Evolutionary conservation across 2,329 filamentous ascomycete genomes (phyloP).

Genomic region (Parasarocladium wereldwijsianum): DNA sequence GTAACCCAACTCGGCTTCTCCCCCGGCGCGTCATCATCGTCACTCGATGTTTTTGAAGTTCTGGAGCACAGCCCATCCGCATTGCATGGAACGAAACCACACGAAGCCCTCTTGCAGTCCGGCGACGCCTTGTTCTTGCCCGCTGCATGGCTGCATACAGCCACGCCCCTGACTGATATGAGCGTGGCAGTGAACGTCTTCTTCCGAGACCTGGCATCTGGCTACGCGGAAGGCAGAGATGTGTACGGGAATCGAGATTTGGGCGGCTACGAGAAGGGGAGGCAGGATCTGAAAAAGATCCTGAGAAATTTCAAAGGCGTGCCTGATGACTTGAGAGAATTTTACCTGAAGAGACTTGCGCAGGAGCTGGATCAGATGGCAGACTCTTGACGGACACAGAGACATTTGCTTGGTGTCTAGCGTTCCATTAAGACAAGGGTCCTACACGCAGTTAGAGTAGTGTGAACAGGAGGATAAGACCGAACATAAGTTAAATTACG

Average conservation of each 20-base stretch:
- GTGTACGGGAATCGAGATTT: conserved; percentile 83
- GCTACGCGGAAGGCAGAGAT: conserved; percentile 62
- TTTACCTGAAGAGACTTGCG: conserved; percentile 61
- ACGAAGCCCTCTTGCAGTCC: conserved; percentile 49
- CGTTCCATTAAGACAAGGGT: too few relatives aligned
- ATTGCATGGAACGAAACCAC: conserved; percentile 40
- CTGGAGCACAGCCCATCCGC: conserved; percentile 18
- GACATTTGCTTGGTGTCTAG: too few relatives aligned
- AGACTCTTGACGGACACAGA: conserved; percentile 8
- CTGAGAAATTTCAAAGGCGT: conserved; percentile 47
- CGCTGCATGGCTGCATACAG: conserved; percentile 72
- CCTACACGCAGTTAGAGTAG: too few relatives aligned
- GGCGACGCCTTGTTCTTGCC: conserved; percentile 74
- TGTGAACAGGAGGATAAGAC: too few relatives aligned
- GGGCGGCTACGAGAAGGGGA: conserved; percentile 68
- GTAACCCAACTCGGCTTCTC: conserved; percentile 55
- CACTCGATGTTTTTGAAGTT: conserved; percentile 51
- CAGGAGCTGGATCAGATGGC: conserved; percentile 39
- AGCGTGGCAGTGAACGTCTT: conserved; percentile 84
- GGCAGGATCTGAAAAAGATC: conserved; percentile 57
- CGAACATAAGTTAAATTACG: too few relatives aligned
- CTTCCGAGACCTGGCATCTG: conserved; percentile 55
- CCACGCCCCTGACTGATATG: conserved; percentile 37
- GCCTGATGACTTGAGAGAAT: conserved; percentile 51
- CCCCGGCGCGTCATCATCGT: conserved; percentile 68